Evolutionary conservation across 345 rosid genomes (phyloP).

Genomic region (Erysimum cheiranthoides): DNA sequence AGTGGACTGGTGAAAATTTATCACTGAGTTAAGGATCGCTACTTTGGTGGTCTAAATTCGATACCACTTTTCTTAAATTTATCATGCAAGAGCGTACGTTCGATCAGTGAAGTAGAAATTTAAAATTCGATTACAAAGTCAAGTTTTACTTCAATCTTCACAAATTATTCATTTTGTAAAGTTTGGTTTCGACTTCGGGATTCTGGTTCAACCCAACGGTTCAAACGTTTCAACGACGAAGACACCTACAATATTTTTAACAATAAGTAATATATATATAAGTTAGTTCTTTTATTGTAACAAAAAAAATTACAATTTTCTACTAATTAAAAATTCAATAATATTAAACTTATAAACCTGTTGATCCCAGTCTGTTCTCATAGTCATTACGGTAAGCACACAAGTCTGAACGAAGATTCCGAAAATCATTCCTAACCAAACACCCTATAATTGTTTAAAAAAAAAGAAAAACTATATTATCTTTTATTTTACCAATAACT

Average conservation of each 20-base stretch:
- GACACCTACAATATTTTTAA: constrained; percentile 15
- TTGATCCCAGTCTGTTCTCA: constrained; percentile 45
- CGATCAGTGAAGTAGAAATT: background rate
- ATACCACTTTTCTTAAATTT: background rate
- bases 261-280: constrained; percentile 7
- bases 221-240: constrained; percentile 9
- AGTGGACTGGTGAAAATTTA: no score
- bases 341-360: constrained; percentile 41
- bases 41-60: background rate
- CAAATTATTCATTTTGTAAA: constrained; percentile 1
- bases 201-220: constrained; percentile 42
- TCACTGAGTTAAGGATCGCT: background rate
- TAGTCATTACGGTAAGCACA: constrained; percentile 44
- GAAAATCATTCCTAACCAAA: constrained; percentile 78
- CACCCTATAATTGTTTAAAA: no score
- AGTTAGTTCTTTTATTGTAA: background rate
- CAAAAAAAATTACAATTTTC: no score
- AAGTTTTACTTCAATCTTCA: constrained; percentile 2
- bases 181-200: background rate
- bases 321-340: no score
- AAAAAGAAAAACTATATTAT: no score
- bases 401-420: constrained; percentile 59
- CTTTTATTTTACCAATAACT: no score
- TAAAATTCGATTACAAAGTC: background rate
- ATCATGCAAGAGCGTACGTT: no score